Evolutionary conservation across 345 rosid genomes (phyloP), one percentile per base, ranked within the genome.

Genomic region (Salix exigua): DNA sequence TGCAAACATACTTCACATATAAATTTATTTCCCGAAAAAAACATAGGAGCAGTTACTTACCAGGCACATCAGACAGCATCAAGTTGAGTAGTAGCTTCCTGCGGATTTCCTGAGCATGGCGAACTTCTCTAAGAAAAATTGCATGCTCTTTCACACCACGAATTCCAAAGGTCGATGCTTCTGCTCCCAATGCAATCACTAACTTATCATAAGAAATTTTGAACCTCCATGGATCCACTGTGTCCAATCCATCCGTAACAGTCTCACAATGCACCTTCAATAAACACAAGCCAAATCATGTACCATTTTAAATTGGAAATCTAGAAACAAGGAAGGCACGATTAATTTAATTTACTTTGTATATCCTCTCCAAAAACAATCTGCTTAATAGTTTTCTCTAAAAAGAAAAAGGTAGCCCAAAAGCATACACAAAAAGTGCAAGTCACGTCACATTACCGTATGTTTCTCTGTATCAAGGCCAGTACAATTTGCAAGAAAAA

Each of bases 41-140:
- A 37, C 26, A 23, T 2, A 48, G 63, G 7, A 23, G 50, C 50
- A 55, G 50, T 21, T 66, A 28, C 80, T 61, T 82, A 91, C 97
- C 97, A 68, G 96, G 98, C 73, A 88, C 85, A 82, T 93, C 97
- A 58, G 98, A 93, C n/a, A 96, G 88, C 99, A 96, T 96, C 83
- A 93, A 83, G 79, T 96, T 96, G 2, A 96, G 81, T 44, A 93
- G 99, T 58, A 96, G 85, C 85, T 87, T 96, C 75, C 97, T 83
- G 18, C 96, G 96, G 67, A 96, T 91, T 82, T 93, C 99, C 83
- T 90, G 96, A 77, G 98, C 99, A 83, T 95, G 99, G 58, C 86
- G 86, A 81, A 93, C 98, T 83, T 96, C 99, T 25, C 98, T 90
- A 30, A 93, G 93, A 70, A 96, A 96, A 28, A 85, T 87, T 0